A percentile compares a stretch with the other conserved stretches of the same genome.
These are phyloP conservation scores for Pichia paraexigua DNA, from an alignment of 805 yeast species.

Conservation along the genomic window DNA sequence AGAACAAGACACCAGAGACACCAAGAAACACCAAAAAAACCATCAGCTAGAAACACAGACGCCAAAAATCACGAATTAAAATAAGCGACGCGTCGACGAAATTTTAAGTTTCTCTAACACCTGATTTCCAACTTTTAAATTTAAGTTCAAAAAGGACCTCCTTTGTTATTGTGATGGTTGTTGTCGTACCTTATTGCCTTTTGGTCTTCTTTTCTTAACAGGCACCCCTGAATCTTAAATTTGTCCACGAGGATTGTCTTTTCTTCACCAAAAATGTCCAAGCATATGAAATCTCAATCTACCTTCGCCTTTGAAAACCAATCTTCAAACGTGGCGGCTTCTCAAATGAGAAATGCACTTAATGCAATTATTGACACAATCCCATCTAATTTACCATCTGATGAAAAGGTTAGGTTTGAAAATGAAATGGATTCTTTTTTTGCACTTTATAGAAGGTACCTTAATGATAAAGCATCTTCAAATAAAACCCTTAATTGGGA, in stretches of 20 bases:
- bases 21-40: not conserved
- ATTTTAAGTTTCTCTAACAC: too few species aligned
- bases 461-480: constrained; percentile 78
- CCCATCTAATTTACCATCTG: constrained; percentile 24
- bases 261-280: constrained; percentile 23
- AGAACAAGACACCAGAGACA: not conserved
- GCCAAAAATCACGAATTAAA: not conserved
- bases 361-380: constrained; percentile 85
- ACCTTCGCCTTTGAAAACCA: constrained; percentile 91
- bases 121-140: too few species aligned
- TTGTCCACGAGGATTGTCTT: not conserved
- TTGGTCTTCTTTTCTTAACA: not conserved
- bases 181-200: too few species aligned
- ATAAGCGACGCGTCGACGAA: not conserved
- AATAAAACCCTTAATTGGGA: constrained; percentile 90
- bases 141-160: not conserved
- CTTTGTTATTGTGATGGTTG: not conserved
- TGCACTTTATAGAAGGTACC: constrained; percentile 85
- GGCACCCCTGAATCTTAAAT: not conserved
- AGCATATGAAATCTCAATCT: constrained; percentile 64
- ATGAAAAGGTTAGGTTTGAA: constrained; percentile 55
- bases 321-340: constrained; percentile 90
- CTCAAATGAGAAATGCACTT: constrained; percentile 95
- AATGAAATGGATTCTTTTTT: constrained; percentile 92
- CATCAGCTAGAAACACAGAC: not conserved